phyloP scores from a whole-genome alignment of 129 eudicot genomes.

The Lactuca sativa region DNA sequence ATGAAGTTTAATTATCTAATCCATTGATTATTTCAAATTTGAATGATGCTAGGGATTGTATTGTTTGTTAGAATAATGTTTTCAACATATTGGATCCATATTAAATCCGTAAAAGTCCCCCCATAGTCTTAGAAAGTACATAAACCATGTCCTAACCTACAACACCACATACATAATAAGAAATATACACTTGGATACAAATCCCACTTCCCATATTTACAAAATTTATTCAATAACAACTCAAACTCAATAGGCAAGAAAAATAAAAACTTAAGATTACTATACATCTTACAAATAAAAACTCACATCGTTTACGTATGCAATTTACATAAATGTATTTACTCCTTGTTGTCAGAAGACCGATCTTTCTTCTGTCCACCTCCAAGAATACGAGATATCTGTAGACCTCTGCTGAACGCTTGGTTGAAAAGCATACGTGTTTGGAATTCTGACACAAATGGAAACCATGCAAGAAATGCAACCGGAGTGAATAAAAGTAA shows the following conservation, averaged over 20 bases:
- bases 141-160: not conserved
- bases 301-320: constrained; percentile 13
- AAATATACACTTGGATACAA: not conserved
- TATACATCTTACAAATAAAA: not conserved
- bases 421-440: constrained; percentile 94
- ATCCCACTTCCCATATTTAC: not conserved
- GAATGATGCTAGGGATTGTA: no score
- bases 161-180: no score
- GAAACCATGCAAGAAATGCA: constrained; percentile 95
- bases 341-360: constrained; percentile 66
- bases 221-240: not conserved
- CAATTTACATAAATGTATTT: constrained; percentile 14
- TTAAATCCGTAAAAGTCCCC: no score
- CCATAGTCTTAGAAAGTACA: no score
- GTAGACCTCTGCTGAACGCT: constrained; percentile 94
- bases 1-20: no score
- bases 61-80: no score
- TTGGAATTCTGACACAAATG: constrained; percentile 88
- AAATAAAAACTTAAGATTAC: not conserved
- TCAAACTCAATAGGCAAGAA: constrained; percentile 1
- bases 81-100: no score
- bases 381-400: constrained; percentile 92
- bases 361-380: constrained; percentile 73
- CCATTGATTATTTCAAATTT: no score
- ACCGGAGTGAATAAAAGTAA: constrained; percentile 74